These are phyloP conservation scores for Hylodesmum podocarpum DNA, from an alignment of 306 rosid genomes.

Conservation along the genomic window DNA sequence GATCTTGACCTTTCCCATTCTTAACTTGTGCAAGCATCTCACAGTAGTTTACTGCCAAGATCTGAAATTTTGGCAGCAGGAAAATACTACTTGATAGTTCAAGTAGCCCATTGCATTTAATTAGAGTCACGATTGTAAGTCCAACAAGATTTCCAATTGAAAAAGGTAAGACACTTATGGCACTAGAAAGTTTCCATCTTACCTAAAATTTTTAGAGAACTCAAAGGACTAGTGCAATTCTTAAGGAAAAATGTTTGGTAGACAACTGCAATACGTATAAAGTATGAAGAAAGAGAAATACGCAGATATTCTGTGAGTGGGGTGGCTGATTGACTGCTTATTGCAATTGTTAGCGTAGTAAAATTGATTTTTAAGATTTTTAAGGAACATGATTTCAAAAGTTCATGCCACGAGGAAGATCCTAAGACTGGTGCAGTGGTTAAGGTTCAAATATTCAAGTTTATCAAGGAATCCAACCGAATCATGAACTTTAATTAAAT, in stretches of 20 bases:
- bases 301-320: too few species aligned
- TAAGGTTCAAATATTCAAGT: not conserved
- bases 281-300: too few species aligned
- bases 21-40: not conserved
- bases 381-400: not conserved
- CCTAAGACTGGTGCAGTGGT: not conserved
- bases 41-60: not conserved
- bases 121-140: not conserved
- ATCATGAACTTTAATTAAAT: conserved; percentile 16
- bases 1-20: not conserved
- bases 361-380: too few species aligned
- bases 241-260: too few species aligned
- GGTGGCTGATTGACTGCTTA: too few species aligned
- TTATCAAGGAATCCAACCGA: not conserved
- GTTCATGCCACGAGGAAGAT: not conserved
- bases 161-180: not conserved
- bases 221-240: not conserved
- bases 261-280: too few species aligned
- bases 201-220: not conserved
- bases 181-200: not conserved
- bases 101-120: not conserved
- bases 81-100: not conserved
- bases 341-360: too few species aligned
- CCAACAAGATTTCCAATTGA: conserved; percentile 9
- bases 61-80: not conserved